Conservation (phyloP, 2,329 filamentous ascomycete species). For the Botrytis fragariae region DNA sequence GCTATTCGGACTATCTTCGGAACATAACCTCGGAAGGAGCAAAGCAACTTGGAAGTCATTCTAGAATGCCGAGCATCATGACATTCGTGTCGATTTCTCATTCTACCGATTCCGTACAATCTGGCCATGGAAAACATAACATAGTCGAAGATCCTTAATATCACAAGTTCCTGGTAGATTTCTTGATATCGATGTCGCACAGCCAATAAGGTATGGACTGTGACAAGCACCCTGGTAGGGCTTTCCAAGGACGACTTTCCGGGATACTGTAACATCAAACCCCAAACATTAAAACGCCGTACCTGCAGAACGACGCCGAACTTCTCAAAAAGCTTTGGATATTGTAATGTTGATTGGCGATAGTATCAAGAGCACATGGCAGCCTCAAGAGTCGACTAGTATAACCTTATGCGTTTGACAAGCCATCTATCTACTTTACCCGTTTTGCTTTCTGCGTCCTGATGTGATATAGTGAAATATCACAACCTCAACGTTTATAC, state of each 20-base stretch:
- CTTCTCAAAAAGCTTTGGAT: background rate
- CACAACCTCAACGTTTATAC: background rate
- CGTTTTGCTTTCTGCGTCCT: background rate
- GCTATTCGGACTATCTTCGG: background rate
- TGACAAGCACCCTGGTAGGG: background rate
- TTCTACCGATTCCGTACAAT: background rate
- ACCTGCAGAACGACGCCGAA: conserved; percentile 13
- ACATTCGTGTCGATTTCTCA: background rate
- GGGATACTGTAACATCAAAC: background rate
- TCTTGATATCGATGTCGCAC: background rate
- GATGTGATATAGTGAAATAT: background rate
- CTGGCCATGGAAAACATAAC: background rate
- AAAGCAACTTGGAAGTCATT: background rate
- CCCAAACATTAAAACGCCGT: background rate
- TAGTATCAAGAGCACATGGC: background rate
- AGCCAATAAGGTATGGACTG: background rate
- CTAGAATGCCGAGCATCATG: background rate
- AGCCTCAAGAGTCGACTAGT: background rate
- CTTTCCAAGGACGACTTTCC: background rate
- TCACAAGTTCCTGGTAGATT: background rate
- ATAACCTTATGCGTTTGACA: background rate
- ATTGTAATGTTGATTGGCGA: background rate
- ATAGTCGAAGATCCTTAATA: background rate
- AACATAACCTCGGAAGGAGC: background rate
- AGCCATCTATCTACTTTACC: conserved; percentile 1